Evolutionary conservation across 2,329 filamentous ascomycete species (phyloP).

Genomic region (Septoria petroselini): DNA sequence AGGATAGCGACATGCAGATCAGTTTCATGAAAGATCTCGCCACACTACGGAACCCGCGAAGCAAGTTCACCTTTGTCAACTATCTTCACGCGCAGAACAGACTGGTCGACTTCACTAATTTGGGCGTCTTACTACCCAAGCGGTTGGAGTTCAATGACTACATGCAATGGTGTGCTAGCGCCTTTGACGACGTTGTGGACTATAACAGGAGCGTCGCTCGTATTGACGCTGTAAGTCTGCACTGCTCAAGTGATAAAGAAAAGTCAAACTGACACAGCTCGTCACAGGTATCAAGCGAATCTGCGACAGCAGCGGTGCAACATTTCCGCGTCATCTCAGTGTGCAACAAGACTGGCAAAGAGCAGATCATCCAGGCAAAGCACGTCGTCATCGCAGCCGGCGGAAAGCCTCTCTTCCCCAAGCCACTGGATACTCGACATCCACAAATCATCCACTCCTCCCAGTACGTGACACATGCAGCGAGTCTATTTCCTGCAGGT

Average conservation of each 20-base stretch:
- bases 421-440: constrained; percentile 64
- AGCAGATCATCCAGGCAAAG: constrained; percentile 55
- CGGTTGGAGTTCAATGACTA: constrained; percentile 93
- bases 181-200: constrained; percentile 68
- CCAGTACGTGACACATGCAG: constrained; percentile 67
- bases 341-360: constrained; percentile 56
- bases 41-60: constrained; percentile 79
- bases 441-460: constrained; percentile 83
- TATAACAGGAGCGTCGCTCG: constrained; percentile 76
- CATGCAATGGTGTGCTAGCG: constrained; percentile 82
- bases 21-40: constrained; percentile 96
- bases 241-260: constrained; percentile 28
- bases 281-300: constrained; percentile 18
- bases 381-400: constrained; percentile 70
- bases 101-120: constrained; percentile 84
- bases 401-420: constrained; percentile 67
- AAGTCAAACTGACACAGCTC: neutral
- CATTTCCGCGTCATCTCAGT: constrained; percentile 66
- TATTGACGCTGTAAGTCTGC: constrained; percentile 55
- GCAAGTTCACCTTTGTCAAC: constrained; percentile 91
- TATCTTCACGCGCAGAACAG: constrained; percentile 79
- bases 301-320: constrained; percentile 54
- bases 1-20: constrained; percentile 94
- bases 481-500: constrained; percentile 56
- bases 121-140: constrained; percentile 82